Base-by-base conservation (phyloP, 129 eudicot species). In the Cynara cardunculus region DNA sequence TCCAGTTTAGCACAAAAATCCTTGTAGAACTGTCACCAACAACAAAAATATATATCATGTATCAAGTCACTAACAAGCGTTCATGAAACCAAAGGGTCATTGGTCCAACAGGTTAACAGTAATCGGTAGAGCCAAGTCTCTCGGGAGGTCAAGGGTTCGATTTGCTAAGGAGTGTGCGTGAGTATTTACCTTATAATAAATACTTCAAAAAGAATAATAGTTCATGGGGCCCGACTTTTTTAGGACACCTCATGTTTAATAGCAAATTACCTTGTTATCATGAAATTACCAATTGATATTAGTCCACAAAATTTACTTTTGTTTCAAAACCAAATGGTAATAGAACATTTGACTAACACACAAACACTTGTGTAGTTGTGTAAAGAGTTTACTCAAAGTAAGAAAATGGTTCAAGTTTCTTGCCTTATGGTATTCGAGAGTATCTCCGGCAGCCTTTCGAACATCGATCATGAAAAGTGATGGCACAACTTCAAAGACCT, bases 401-500 rank as follows among this genome's bases (percentile, higher is more conserved):
- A 75, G 62, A 77, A 25, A 49, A 71, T 32, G 59, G 77, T 21
- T 21, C 34, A 64, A 24, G 79, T 4, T 71, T 44, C 86, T 72
- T 70, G 89, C 99, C 99, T 89, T 92, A 77, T 96, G 99, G 82
- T 96, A 96, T 84, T 96, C 99, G 13, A 96, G 93, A 67, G 99
- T 96, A 83, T 96, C 99, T 74, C 99, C 99, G 62, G 99, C 97
- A 80, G 98, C 99, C 84, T 96, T 96, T 35, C 97, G 91, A 80
- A 93, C 99, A 87, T 96, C 98, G 68, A 92, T 97, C 99, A 96
- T 96, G 82, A 85, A 96, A 79, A 96, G 95, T 32, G 97, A 89
- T 31, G 97, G 91, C 19, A 97, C 98, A 25, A 94, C 98, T 86
- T 96, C 98, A 86, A 79, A 96, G 24, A 96, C 93, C 99, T 96